Conservation (phyloP, 495 filamentous ascomycete species). For the Aspergillus kassunensis region DNA sequence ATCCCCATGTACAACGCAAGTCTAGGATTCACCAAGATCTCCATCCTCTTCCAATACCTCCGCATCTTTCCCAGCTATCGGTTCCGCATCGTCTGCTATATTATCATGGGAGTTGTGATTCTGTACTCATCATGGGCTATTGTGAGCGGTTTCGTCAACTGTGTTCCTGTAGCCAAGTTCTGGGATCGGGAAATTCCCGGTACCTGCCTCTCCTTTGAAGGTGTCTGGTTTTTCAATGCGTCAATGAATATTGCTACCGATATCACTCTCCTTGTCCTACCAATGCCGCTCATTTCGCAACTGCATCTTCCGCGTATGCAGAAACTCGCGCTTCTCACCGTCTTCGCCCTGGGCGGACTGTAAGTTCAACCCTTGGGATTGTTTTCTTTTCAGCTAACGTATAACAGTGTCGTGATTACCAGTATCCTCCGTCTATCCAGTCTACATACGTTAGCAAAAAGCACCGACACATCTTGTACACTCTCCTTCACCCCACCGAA, state of each 20-base stretch:
- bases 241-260: conserved; percentile 54
- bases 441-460: conserved; percentile 27
- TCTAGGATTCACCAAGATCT: conserved; percentile 40
- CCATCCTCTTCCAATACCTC: conserved; percentile 47
- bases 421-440: conserved; percentile 35
- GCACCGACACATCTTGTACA: conserved; percentile 51
- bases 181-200: conserved; percentile 50
- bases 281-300: conserved; percentile 51
- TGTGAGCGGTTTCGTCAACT: conserved; percentile 47
- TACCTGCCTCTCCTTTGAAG: conserved; percentile 47
- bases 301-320: conserved; percentile 48
- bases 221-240: conserved; percentile 50
- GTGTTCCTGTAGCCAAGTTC: conserved; percentile 48
- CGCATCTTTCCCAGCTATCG: conserved; percentile 38
- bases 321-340: conserved; percentile 47
- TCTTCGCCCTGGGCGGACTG: conserved; percentile 56
- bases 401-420: conserved; percentile 28
- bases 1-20: conserved; percentile 44
- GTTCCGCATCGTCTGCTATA: conserved; percentile 32
- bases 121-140: conserved; percentile 37
- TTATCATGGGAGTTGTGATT: conserved; percentile 33
- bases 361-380: no score
- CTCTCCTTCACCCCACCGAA: conserved; percentile 18
- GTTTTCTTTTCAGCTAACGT: conserved; percentile 13
- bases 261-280: conserved; percentile 50